phyloP scores from a whole-genome alignment of 345 rosid genomes.

The Pistacia vera region DNA sequence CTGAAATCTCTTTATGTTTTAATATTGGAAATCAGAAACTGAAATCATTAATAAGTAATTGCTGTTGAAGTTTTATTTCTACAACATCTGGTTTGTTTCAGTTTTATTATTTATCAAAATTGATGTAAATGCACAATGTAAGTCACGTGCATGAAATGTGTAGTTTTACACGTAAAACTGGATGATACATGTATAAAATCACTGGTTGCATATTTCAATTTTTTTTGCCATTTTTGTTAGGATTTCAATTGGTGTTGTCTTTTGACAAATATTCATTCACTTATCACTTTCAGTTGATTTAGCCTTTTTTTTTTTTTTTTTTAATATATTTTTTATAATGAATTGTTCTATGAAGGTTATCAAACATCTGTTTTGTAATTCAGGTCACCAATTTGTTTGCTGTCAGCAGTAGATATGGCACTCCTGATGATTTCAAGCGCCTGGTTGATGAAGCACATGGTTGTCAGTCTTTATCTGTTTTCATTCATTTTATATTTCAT shows the following conservation, averaged over 20 bases:
- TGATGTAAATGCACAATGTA: neutral
- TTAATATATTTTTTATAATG: neutral
- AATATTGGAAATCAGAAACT: neutral
- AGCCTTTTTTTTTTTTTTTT: neutral
- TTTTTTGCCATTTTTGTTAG: neutral
- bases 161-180: neutral
- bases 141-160: neutral
- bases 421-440: slow-evolving; percentile 92
- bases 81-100: neutral
- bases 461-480: slow-evolving; percentile 31
- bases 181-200: neutral
- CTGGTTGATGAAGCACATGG: slow-evolving; percentile 98
- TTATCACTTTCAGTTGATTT: slow-evolving; percentile 11
- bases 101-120: neutral
- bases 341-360: slow-evolving; percentile 11
- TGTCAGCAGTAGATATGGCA: slow-evolving; percentile 92
- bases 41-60: neutral
- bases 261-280: neutral
- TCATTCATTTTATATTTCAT: slow-evolving; percentile 6
- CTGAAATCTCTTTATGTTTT: neutral
- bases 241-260: neutral
- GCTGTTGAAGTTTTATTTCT: neutral
- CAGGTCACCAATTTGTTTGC: slow-evolving; percentile 94
- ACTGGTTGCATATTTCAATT: neutral
- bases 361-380: slow-evolving; percentile 25